Base-by-base conservation (phyloP, 169 alveolate genomes). In the Babesia ovis region DNA sequence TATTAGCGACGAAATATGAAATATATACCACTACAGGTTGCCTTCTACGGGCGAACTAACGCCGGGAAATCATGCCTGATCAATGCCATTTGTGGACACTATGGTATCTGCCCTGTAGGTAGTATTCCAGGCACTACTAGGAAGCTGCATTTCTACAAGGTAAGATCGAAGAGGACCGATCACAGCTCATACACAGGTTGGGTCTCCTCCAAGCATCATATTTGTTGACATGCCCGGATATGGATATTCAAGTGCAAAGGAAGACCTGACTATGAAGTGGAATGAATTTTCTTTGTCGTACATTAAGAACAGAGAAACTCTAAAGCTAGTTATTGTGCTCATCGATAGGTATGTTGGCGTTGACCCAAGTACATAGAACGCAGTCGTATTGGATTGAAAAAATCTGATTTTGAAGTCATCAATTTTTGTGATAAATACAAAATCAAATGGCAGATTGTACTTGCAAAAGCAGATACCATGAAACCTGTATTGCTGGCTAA, bases 141-240 rank as follows among this genome's bases (percentile, higher is more conserved):
- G 54, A 68, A 84, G 64, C 42, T 88, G 31, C 85, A 84, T 81
- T 88, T 88, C 68, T 88, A 84, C 51, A 72, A 85, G 77, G 91
- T 90, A 53, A 42, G 50, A 16, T 23, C 18, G 0, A 4, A 8
- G 31, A 31, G 16, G 23, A 16, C 3, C 25, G 14, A 0, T 11
- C 20, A 35, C 9, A 2, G 23, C 42, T n/a, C 50, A 27, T 32
- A 27, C 39, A n/a, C 53, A 83, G 90, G 83, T 83, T 46, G 92
- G 90, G 1, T 60, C 83, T 27, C 92, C 92, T 18, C 81, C 91
- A 25, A 80, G 69, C 45, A 54, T 90, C 41, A 77, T 89, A 73
- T 55, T 90, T 46, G 94, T 90, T 5, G 94, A 90, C 75, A 61
- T 90, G 69, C 94, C 94, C 42, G 92, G 91, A n/a, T 90, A 86